Conservation (phyloP, 192 early-diverging fungal species). For the Rhizophagus sp. region DNA sequence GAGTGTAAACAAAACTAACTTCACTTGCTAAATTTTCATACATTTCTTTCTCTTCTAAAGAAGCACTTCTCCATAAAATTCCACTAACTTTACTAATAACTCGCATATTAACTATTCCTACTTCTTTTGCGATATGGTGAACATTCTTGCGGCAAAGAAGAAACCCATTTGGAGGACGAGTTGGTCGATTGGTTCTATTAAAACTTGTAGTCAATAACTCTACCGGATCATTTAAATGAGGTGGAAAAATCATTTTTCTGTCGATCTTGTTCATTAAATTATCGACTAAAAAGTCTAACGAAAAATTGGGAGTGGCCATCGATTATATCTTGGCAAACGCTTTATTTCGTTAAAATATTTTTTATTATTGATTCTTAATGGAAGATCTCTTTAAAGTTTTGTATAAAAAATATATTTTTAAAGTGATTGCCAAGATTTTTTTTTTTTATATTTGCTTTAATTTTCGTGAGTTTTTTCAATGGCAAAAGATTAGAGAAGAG, state of each 20-base stretch:
- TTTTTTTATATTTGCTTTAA: too few species aligned
- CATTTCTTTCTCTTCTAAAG: slow-evolving; percentile 7
- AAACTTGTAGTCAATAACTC: not conserved
- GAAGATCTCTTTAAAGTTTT: too few species aligned
- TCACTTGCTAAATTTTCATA: not conserved
- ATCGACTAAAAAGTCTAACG: not conserved
- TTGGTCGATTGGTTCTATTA: not conserved
- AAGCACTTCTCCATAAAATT: not conserved
- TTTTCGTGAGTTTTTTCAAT: too few species aligned
- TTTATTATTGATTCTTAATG: too few species aligned
- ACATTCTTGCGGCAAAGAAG: not conserved
- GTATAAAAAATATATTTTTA: too few species aligned
- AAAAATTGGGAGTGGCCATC: not conserved
- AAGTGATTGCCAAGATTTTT: too few species aligned
- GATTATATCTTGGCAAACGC: not conserved
- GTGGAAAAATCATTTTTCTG: not conserved
- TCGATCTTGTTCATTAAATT: not conserved
- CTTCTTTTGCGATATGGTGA: not conserved
- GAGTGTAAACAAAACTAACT: not conserved
- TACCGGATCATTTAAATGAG: slow-evolving; percentile 3
- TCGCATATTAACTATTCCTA: not conserved
- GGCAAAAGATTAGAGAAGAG: too few species aligned
- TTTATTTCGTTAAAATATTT: too few species aligned
- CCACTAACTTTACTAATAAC: not conserved
- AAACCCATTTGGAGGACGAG: not conserved